phyloP scores from a whole-genome alignment of 169 alveolate species.

The Plasmodium berghei region DNA sequence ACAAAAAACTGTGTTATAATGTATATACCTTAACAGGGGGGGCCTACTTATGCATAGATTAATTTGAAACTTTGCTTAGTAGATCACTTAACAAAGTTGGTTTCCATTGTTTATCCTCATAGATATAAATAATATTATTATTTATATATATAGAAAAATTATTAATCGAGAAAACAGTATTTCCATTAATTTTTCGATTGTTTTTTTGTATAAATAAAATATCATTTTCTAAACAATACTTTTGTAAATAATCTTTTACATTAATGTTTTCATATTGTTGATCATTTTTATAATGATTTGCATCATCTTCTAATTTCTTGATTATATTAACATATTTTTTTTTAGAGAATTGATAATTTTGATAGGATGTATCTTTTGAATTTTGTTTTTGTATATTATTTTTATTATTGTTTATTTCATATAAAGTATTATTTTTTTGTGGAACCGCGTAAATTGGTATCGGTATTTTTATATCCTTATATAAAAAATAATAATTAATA shows the following conservation, averaged over 20 bases:
- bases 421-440: conserved; percentile 33
- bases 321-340: conserved; percentile 45
- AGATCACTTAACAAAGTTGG: conserved; percentile 54
- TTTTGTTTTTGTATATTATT: conserved; percentile 10
- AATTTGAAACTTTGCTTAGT: conserved; percentile 11
- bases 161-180: conserved; percentile 46
- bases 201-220: conserved; percentile 56
- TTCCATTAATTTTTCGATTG: conserved; percentile 69
- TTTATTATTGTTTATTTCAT: conserved; percentile 28
- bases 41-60: background rate
- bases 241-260: conserved; percentile 46
- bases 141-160: conserved; percentile 63
- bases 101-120: conserved; percentile 48
- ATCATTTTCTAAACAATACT: conserved; percentile 48
- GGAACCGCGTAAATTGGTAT: conserved; percentile 65
- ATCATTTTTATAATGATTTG: conserved; percentile 22
- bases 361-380: conserved; percentile 11
- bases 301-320: conserved; percentile 57
- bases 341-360: conserved; percentile 22
- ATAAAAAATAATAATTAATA: conserved; percentile 47
- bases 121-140: conserved; percentile 59
- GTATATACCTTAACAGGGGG: too few species aligned
- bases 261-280: conserved; percentile 50
- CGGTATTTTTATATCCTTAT: conserved; percentile 67
- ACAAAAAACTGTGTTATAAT: too few species aligned